phyloP scores from a whole-genome alignment of 2,329 filamentous ascomycete species.

The Fusarium solani-melongenae region DNA sequence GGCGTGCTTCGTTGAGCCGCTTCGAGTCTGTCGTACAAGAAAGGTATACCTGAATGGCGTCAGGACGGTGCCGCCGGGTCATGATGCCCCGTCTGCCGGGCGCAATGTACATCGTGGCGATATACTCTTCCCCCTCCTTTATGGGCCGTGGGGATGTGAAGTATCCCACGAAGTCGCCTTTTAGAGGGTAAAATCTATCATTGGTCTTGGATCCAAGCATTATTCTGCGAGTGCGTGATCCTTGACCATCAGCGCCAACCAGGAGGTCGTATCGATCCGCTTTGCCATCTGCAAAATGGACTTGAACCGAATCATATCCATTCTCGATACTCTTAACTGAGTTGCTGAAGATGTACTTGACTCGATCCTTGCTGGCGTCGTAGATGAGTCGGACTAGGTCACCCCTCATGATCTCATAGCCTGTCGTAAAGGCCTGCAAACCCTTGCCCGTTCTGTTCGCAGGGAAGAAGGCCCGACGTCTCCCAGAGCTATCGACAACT shows the following conservation, averaged over 20 bases:
- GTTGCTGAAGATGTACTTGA: constrained; percentile 45
- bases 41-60: constrained; percentile 54
- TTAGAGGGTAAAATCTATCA: constrained; percentile 42
- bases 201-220: constrained; percentile 47
- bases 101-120: constrained; percentile 51
- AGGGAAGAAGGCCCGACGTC: constrained; percentile 51
- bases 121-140: constrained; percentile 47
- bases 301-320: constrained; percentile 47
- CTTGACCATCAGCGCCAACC: constrained; percentile 66
- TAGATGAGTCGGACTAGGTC: constrained; percentile 60
- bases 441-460: constrained; percentile 30
- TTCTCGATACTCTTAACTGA: constrained; percentile 48
- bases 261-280: constrained; percentile 61
- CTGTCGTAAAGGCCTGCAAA: constrained; percentile 55
- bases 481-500: constrained; percentile 56
- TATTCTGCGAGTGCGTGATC: constrained; percentile 59
- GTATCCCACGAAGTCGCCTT: constrained; percentile 44
- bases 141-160: constrained; percentile 48
- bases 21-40: constrained; percentile 41
- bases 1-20: constrained; percentile 41
- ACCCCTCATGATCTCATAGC: constrained; percentile 67
- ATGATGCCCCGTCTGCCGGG: constrained; percentile 52
- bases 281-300: constrained; percentile 56
- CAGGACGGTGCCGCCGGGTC: constrained; percentile 52
- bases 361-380: constrained; percentile 46